A percentile compares a stretch with the other conserved stretches of the same genome.
Evolutionary conservation across 371 early-diverging fungal species (phyloP).

Genomic region (Batkoa obscura): DNA sequence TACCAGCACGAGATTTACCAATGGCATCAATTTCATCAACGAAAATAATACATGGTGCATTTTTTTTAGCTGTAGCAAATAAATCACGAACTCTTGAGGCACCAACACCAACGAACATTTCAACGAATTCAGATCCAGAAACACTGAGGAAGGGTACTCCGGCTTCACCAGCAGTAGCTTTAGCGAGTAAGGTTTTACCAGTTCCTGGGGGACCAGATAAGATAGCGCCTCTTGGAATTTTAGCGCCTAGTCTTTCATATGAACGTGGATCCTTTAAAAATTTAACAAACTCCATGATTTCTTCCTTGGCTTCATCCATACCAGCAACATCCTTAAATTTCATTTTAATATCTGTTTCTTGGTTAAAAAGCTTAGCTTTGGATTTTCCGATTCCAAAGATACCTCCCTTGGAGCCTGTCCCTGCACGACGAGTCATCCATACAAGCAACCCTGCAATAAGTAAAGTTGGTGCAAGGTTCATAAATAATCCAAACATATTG

Average conservation of each 20-base stretch:
- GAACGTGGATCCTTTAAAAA: constrained; percentile 93
- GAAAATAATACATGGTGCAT: constrained; percentile 97
- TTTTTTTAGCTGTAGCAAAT: constrained; percentile 92
- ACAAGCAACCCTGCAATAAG: constrained; percentile 69
- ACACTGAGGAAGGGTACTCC: constrained; percentile 94
- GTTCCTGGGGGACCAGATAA: constrained; percentile 99
- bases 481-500: constrained; percentile 37
- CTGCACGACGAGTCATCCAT: constrained; percentile 64
- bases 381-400: constrained; percentile 95
- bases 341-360: constrained; percentile 85
- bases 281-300: constrained; percentile 99
- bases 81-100: constrained; percentile 94
- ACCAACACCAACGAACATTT: constrained; percentile 99
- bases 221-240: constrained; percentile 99
- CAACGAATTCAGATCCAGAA: constrained; percentile 98
- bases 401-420: constrained; percentile 52
- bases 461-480: constrained; percentile 86
- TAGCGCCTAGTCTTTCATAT: constrained; percentile 97
- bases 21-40: constrained; percentile 99
- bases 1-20: constrained; percentile 90
- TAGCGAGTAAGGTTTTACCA: constrained; percentile 95
- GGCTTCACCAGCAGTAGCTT: constrained; percentile 98
- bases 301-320: constrained; percentile 98
- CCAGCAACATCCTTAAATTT: constrained; percentile 99
- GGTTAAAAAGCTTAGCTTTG: constrained; percentile 88